A percentile compares a stretch with the other conserved stretches of the same genome.
Evolutionary conservation across 2,329 filamentous ascomycete genomes (phyloP).

Genomic region (Chrysosporium queenslandicum): DNA sequence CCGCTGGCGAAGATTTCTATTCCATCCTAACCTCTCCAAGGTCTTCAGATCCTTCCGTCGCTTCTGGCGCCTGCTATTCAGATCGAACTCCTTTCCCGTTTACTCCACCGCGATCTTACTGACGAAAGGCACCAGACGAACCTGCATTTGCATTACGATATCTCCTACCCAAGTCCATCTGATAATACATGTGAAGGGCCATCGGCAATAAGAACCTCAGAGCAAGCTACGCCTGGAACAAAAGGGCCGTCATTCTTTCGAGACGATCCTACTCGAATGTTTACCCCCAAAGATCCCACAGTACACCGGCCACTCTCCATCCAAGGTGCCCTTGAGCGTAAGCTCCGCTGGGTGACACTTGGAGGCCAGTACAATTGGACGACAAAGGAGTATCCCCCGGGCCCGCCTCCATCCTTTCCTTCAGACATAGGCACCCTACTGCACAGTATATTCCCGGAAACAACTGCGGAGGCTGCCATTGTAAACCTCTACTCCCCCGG

Average conservation of each 20-base stretch:
- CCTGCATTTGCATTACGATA: slow-evolving; percentile 68
- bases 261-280: slow-evolving; percentile 35
- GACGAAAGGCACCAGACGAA: slow-evolving; percentile 73
- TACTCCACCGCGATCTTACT: slow-evolving; percentile 69
- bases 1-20: background rate
- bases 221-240: slow-evolving; percentile 36
- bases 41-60: slow-evolving; percentile 66
- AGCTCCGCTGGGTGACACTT: slow-evolving; percentile 85
- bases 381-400: slow-evolving; percentile 64
- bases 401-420: slow-evolving; percentile 62
- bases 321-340: slow-evolving; percentile 61
- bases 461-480: slow-evolving; percentile 77
- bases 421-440: slow-evolving; percentile 60
- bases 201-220: background rate
- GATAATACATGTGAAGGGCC: background rate
- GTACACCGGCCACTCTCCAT: slow-evolving; percentile 67
- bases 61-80: slow-evolving; percentile 64
- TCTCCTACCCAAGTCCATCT: slow-evolving; percentile 48
- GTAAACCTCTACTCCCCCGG: slow-evolving; percentile 86
- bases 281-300: slow-evolving; percentile 55
- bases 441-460: slow-evolving; percentile 61
- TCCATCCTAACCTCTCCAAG: slow-evolving; percentile 39
- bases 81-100: slow-evolving; percentile 55
- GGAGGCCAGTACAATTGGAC: slow-evolving; percentile 98
- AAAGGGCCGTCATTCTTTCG: slow-evolving; percentile 42